Evolutionary conservation across 2,329 filamentous ascomycete species (phyloP), one percentile per base, ranked within the genome.

Genomic region (Bertia moriformis): DNA sequence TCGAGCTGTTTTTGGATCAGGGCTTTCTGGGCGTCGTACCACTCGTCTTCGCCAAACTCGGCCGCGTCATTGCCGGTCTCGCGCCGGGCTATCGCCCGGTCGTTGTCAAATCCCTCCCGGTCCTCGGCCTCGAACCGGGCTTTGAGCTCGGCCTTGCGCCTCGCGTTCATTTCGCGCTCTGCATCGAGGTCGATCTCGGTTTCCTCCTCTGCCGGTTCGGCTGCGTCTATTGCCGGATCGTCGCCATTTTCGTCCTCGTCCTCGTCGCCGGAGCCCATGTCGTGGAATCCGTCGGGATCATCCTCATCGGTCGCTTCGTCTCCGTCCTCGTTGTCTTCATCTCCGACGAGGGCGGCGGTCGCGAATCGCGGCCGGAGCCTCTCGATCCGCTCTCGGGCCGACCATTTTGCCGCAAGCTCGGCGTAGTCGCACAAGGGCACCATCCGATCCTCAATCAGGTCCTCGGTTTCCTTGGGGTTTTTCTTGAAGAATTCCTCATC

Each of bases 21-120:
- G 22, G 91, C 85, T 63, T 98, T 98, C 55, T 98, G 91, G 18
- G 83, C 76, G 53, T 96, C 91, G 55, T 98, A 98, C 93, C 93
- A 98, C 41, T 98, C 85, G 54, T 98, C 91, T 59, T 98, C 91
- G 39, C 88, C 91, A 51, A 93, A 96, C 52, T 93, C 82, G 39
- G 89, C 76, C n/a, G n/a, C n/a, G 4, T 76, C 66, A 3, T 71
- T 69, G 24, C 71, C 79, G 19, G 73, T 76, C 46, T 86, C 82
- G 45, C 74, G 68, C 24, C 81, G 72, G 10, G 82, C 82, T 38
- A 79, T 75, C 18, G 84, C 78, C 53, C 93, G 93, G 59, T 93
- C 86, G 52, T 93, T 93, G 51, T 83, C 77, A 55, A 95, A 88
- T 0, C 91, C 91, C 54, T 98, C 91, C n/a, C 85, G 74, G 54